Evolutionary conservation across 306 rosid genomes (phyloP), one percentile per base, ranked within the genome.

Genomic region (Medicago ruthenica): DNA sequence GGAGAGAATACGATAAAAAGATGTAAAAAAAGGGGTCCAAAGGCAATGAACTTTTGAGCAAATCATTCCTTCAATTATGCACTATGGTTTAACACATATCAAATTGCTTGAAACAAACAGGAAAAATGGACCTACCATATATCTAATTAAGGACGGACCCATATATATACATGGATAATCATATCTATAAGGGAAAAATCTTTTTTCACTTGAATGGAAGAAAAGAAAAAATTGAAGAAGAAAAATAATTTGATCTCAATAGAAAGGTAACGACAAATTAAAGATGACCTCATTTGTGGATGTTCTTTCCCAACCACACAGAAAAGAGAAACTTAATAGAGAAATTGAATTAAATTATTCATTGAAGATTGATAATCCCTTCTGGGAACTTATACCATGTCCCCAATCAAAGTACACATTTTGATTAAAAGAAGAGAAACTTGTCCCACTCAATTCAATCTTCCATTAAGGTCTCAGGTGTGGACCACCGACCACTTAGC

Each of bases 361-460:
- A 76, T 80, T 63, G n/a, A 61, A 67, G 37, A 11, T 34, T 73
- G 76, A 67, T 82, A 76, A 85, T 79, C 80, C 79, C 24, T 79
- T 85, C 78, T 75, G 71, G 82, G 82, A 71, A 77, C 77, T 79
- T 55, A 79, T 75, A 60, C 75, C 68, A 79, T 85, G 80, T 82
- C 86, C 68, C 80, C 71, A 22, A 75, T 61, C 78, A 45, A 85
- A 79, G 84, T 85, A 79, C 88, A 79, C 65, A 70, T 71, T 69
- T 79, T 75, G 82, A 78, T 85, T 75, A 72, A 48, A 81, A 53
- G 71, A 27, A 78, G 62, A 79, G 75, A 71, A 79, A 34, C 75
- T 76, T 75, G 82, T 37, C 82, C 88, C 86, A 71, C 84, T 79
- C 77, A 82, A 78, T 82, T 85, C 75, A 85, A 82, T 79, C 86